A percentile compares a stretch with the other conserved stretches of the same genome.
phyloP scores from a whole-genome alignment of 441 rosid species.

The Eutrema salsugineum region DNA sequence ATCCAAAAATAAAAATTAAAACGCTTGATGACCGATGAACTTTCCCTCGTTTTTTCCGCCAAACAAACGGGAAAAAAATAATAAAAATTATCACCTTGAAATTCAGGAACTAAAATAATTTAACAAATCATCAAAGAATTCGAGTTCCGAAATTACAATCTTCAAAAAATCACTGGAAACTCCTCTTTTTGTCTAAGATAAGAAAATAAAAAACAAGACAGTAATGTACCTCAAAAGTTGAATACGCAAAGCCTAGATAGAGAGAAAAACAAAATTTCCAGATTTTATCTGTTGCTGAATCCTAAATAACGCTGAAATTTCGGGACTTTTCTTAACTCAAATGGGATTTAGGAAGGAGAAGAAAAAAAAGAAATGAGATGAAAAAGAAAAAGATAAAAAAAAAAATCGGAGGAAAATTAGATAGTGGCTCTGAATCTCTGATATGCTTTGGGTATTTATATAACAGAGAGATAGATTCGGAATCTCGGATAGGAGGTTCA shows the following conservation, averaged over 20 bases:
- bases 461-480: not conserved
- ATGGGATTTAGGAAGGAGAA: not conserved
- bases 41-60: not conserved
- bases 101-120: not conserved
- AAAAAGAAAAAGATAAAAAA: not conserved
- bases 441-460: not conserved
- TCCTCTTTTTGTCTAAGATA: not conserved
- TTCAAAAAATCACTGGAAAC: not conserved
- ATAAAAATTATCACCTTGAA: not conserved
- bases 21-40: not conserved
- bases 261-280: not conserved
- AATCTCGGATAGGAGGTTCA: not conserved
- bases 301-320: not conserved
- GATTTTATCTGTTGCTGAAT: conserved; percentile 8
- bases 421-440: conserved; percentile 9
- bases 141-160: not conserved
- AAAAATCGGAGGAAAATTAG: not conserved
- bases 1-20: not conserved
- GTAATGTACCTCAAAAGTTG: conserved; percentile 15
- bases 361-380: not conserved
- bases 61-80: not conserved
- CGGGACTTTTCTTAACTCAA: not conserved
- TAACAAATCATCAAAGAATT: not conserved
- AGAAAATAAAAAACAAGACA: not conserved
- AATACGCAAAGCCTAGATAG: not conserved